Evolutionary conservation across 2,329 filamentous ascomycete genomes (phyloP).

Genomic region (Escovopsis sp.): DNA sequence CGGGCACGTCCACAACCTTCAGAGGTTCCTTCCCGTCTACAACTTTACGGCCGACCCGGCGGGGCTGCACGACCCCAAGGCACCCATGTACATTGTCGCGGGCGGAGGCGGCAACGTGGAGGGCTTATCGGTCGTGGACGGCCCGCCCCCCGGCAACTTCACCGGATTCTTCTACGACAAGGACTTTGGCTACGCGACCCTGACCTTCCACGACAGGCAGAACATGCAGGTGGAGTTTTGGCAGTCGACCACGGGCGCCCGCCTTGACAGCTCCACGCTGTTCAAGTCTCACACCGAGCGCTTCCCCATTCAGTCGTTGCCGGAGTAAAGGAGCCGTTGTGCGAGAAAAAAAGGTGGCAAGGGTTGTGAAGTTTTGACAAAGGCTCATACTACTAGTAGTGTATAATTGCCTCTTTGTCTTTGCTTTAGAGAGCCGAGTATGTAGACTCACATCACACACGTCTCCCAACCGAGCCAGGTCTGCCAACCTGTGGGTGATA

Average conservation of each 20-base stretch:
- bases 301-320: constrained; percentile 26
- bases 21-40: constrained; percentile 31
- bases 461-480: too few species aligned
- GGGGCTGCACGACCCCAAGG: constrained; percentile 20
- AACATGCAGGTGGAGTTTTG: constrained; percentile 36
- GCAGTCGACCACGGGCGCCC: constrained; percentile 28
- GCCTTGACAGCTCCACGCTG: constrained; percentile 31
- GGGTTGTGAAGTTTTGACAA: too few species aligned
- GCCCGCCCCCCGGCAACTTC: constrained; percentile 15
- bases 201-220: constrained; percentile 29
- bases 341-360: too few species aligned
- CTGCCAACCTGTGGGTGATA: too few species aligned
- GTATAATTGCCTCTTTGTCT: too few species aligned
- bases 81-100: constrained; percentile 25
- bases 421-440: too few species aligned
- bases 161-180: constrained; percentile 35
- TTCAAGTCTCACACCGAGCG: constrained; percentile 30
- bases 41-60: constrained; percentile 20
- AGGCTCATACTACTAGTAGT: too few species aligned
- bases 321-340: background rate
- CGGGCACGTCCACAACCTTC: constrained; percentile 43
- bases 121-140: constrained; percentile 25
- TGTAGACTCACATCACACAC: too few species aligned
- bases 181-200: constrained; percentile 35
- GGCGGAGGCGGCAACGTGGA: constrained; percentile 43